Conservation (phyloP, 208 protist genomes). For the Wallacemonas rigidus region DNA sequence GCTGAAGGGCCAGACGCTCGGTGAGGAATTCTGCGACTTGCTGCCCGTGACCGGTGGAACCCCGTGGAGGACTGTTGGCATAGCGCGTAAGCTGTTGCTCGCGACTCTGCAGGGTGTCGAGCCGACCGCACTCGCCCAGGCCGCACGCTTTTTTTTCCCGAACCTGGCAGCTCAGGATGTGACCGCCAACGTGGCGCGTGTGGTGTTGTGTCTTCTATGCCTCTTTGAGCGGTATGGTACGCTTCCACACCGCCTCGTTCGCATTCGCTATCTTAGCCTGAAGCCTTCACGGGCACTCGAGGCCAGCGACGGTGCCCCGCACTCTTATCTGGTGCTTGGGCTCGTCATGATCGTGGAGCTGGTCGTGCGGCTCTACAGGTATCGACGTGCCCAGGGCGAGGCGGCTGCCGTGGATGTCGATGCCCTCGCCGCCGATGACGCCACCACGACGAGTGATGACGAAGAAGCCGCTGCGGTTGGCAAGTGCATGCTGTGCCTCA, state of each 20-base stretch:
- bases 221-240: conserved; percentile 85
- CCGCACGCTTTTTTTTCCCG: conserved; percentile 61
- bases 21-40: conserved; percentile 88
- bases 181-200: conserved; percentile 46
- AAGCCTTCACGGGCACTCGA: conserved; percentile 55
- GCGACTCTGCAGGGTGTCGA: conserved; percentile 58
- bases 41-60: conserved; percentile 58
- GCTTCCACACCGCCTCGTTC: conserved; percentile 61
- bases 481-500: conserved; percentile 88
- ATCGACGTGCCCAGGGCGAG: conserved; percentile 28
- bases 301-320: conserved; percentile 56
- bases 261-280: conserved; percentile 75
- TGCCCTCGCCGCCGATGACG: conserved; percentile 11
- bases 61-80: conserved; percentile 48
- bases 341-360: conserved; percentile 77
- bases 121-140: conserved; percentile 51
- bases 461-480: conserved; percentile 37
- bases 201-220: conserved; percentile 58
- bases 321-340: conserved; percentile 68
- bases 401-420: conserved; percentile 16
- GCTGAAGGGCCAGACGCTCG: conserved; percentile 73
- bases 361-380: conserved; percentile 75
- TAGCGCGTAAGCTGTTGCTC: conserved; percentile 51
- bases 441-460: conserved; percentile 46
- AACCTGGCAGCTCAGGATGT: conserved; percentile 65